These are phyloP conservation scores for Nannochloris sp. DNA, from an alignment of 139 green algal species.

Conservation along the genomic window DNA sequence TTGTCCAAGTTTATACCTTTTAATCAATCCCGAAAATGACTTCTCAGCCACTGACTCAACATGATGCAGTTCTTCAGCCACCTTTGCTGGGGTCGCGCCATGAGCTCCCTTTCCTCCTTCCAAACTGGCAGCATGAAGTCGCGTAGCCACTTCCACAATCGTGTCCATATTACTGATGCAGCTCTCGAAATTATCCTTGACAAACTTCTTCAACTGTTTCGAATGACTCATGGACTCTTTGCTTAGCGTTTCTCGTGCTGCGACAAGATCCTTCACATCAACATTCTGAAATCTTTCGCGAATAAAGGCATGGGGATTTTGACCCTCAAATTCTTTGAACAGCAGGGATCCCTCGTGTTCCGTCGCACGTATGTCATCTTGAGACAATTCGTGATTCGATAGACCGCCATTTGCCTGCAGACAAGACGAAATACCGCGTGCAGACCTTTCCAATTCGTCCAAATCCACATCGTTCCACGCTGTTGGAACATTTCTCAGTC, in stretches of 20 bases:
- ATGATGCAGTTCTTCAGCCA: conserved; percentile 27
- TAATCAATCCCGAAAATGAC: conserved; percentile 44
- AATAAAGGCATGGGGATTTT: not conserved
- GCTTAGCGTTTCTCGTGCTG: conserved; percentile 41
- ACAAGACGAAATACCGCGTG: not conserved
- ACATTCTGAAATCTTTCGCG: not conserved
- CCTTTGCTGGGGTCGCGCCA: conserved; percentile 21
- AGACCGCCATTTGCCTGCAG: not conserved
- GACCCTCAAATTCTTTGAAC: not conserved
- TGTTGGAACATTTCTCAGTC: too few species aligned
- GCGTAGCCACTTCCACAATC: conserved; percentile 66
- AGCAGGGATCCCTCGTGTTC: not conserved
- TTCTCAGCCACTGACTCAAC: conserved; percentile 23
- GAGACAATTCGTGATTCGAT: not conserved
- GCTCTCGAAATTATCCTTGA: conserved; percentile 86
- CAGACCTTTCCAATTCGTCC: not conserved
- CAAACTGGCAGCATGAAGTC: conserved; percentile 41
- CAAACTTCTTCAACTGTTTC: conserved; percentile 65
- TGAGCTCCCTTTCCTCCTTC: conserved; percentile 17
- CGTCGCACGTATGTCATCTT: not conserved
- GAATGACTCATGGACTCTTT: conserved; percentile 60
- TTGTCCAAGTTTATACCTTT: conserved; percentile 41
- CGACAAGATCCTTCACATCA: conserved; percentile 35
- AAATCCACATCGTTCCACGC: too few species aligned
- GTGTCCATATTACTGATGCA: conserved; percentile 85